Evolutionary conservation across 225 moss, liverwort and hornwort species (phyloP).

Genomic region (Sphagnum contortum): DNA sequence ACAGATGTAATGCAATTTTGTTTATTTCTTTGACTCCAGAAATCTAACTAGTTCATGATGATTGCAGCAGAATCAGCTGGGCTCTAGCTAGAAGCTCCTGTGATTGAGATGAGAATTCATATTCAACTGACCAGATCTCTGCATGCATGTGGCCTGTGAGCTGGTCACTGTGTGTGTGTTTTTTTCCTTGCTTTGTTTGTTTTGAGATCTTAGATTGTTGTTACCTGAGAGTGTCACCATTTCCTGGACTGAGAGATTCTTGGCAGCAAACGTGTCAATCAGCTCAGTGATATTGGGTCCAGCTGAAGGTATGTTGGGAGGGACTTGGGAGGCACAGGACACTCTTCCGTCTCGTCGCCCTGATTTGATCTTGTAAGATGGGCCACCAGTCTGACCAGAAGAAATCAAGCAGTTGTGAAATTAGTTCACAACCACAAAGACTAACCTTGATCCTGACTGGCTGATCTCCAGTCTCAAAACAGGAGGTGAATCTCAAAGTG

Average conservation of each 20-base stretch:
- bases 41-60: no score
- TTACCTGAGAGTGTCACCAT: slow-evolving; percentile 30
- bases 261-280: not conserved
- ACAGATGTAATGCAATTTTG: not conserved
- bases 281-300: not conserved
- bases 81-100: no score
- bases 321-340: slow-evolving; percentile 8
- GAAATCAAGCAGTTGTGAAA: not conserved
- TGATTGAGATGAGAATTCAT: no score
- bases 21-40: not conserved
- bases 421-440: no score
- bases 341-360: slow-evolving; percentile 23
- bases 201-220: not conserved
- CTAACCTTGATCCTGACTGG: no score
- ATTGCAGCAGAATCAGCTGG: no score
- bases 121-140: no score
- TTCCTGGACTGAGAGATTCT: slow-evolving; percentile 9
- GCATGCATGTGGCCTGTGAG: no score
- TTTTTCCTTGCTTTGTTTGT: not conserved
- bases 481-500: no score
- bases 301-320: slow-evolving; percentile 8
- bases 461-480: no score
- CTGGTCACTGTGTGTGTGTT: no score
- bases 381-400: not conserved
- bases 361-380: slow-evolving; percentile 7